Conservation (phyloP, 2,329 filamentous ascomycete genomes). For the Diaporthe destruens region DNA sequence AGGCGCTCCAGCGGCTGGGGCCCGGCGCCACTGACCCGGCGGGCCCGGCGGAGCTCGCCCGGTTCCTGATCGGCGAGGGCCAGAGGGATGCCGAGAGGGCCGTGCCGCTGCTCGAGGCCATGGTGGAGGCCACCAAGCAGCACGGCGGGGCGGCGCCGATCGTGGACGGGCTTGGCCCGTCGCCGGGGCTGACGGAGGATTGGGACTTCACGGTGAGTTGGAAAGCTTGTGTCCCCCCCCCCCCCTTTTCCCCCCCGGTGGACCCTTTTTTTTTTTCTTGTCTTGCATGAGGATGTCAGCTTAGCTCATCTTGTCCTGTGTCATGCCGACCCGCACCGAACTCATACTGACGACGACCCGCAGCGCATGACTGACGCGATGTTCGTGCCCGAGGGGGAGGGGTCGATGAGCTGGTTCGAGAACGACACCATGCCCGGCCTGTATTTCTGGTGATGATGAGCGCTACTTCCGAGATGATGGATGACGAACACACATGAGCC, state of each 20-base stretch:
- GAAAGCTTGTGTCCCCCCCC: background rate
- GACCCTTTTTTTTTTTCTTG: too few relatives aligned
- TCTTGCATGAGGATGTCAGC: background rate
- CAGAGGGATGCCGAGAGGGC: conserved; percentile 47
- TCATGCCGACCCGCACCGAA: too few relatives aligned
- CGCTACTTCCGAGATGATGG: too few relatives aligned
- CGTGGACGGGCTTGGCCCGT: background rate
- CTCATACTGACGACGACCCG: background rate
- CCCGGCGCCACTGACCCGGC: conserved; percentile 12
- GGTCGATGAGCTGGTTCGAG: conserved; percentile 29
- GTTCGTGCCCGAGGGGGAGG: conserved; percentile 11
- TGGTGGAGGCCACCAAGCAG: conserved; percentile 45
- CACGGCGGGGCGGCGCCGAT: conserved; percentile 33
- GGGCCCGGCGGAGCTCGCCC: conserved; percentile 49
- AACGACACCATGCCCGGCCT: conserved; percentile 19
- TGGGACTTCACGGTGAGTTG: conserved; percentile 39
- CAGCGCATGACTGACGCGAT: conserved; percentile 36
- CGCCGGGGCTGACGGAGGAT: conserved; percentile 36
- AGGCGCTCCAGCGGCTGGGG: conserved; percentile 50
- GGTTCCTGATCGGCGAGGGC: conserved; percentile 48
- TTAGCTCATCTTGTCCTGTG: background rate
- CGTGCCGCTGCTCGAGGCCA: conserved; percentile 51
- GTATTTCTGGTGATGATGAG: conserved; percentile 35
- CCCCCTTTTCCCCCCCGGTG: too few relatives aligned
- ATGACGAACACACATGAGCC: background rate